These are phyloP conservation scores for Penicillium sumatraense DNA, from an alignment of 2,329 filamentous ascomycete species.

Conservation along the genomic window DNA sequence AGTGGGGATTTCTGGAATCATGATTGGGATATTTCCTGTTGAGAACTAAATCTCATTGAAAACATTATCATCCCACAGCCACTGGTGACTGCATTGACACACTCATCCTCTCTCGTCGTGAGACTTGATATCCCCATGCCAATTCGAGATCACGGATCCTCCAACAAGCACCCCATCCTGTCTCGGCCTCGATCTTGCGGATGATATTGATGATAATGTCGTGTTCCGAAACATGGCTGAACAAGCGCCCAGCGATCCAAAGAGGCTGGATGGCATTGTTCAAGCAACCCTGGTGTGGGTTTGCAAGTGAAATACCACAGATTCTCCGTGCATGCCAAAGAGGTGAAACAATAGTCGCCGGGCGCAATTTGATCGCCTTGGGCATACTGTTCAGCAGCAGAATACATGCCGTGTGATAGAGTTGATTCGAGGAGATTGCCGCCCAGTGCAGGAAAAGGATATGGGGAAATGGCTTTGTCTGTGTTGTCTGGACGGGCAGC, in stretches of 20 bases:
- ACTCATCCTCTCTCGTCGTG: constrained; percentile 13
- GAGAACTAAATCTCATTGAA: neutral
- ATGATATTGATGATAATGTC: constrained; percentile 44
- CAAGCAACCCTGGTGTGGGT: constrained; percentile 59
- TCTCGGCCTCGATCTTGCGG: constrained; percentile 56
- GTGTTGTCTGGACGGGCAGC: constrained; percentile 50
- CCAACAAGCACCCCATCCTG: constrained; percentile 60
- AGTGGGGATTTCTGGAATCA: constrained; percentile 30
- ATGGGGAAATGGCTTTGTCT: constrained; percentile 54
- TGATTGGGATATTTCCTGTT: neutral
- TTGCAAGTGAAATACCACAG: constrained; percentile 61
- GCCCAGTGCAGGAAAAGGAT: constrained; percentile 60
- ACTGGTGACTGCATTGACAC: constrained; percentile 1
- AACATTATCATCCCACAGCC: constrained; percentile 3
- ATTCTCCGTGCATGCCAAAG: constrained; percentile 62
- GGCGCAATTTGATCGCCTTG: constrained; percentile 30
- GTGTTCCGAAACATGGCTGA: constrained; percentile 56
- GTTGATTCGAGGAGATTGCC: constrained; percentile 61
- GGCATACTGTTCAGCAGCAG: constrained; percentile 55
- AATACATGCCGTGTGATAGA: constrained; percentile 62
- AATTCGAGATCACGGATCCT: constrained; percentile 57
- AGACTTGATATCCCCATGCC: constrained; percentile 34
- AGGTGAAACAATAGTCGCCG: constrained; percentile 40
- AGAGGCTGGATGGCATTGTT: constrained; percentile 64
- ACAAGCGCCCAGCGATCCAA: constrained; percentile 59